Evolutionary conservation across 164 flowering plant genomes (phyloP).

Genomic region (Umbilicus rupestris): DNA sequence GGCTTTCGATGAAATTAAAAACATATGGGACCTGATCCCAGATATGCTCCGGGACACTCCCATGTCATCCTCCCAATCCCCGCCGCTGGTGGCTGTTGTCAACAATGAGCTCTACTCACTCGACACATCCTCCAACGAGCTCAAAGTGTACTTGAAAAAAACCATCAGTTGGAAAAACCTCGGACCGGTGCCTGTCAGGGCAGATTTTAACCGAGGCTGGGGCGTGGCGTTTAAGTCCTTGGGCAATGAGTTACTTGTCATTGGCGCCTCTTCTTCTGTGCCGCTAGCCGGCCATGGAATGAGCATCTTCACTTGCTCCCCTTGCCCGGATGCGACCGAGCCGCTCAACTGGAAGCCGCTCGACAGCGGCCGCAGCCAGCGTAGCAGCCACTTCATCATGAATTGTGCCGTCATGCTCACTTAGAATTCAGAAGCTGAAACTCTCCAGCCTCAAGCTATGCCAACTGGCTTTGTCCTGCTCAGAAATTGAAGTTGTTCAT

Average conservation of each 20-base stretch:
- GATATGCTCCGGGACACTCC: conserved; percentile 46
- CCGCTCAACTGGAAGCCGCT: conserved; percentile 41
- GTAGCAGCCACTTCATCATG: conserved; percentile 46
- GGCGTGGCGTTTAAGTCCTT: conserved; percentile 85
- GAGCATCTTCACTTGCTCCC: conserved; percentile 53
- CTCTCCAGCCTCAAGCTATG: no score
- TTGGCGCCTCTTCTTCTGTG: conserved; percentile 31
- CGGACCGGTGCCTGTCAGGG: conserved; percentile 63
- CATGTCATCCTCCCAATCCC: conserved; percentile 33
- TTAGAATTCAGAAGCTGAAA: no score
- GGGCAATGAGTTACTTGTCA: conserved; percentile 59
- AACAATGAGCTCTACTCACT: conserved; percentile 63
- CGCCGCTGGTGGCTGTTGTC: conserved; percentile 76
- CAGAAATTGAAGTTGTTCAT: no score
- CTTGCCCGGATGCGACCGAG: conserved; percentile 23
- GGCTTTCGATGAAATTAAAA: conserved; percentile 32
- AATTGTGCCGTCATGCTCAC: conserved; percentile 76
- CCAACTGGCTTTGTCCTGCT: no score
- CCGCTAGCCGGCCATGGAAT: conserved; percentile 27
- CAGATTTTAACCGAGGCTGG: conserved; percentile 66
- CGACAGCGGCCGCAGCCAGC: conserved; percentile 22
- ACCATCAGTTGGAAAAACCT: conserved; percentile 57
- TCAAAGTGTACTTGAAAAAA: conserved; percentile 49
- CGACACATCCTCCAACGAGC: conserved; percentile 52
- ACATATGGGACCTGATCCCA: conserved; percentile 54